Conservation (phyloP, 305 asterid genomes). For the Fraxinus paxiana region DNA sequence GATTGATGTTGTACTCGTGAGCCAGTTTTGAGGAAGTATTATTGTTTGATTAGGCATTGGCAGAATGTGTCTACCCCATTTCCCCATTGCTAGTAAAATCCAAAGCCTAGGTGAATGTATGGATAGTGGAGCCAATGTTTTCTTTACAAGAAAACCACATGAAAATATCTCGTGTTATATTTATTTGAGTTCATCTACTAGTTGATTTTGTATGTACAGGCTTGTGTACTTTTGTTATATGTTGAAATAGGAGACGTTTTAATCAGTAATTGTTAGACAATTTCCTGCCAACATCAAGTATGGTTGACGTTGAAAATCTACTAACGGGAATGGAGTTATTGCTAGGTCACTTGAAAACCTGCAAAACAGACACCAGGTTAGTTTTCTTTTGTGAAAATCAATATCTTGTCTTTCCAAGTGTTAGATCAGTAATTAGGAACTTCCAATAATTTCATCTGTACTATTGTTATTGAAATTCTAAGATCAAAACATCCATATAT, state of each 20-base stretch:
- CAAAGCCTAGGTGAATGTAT: slow-evolving; percentile 10
- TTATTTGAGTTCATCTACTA: slow-evolving; percentile 8
- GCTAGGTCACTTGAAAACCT: not conserved
- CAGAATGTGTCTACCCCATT: slow-evolving; percentile 10
- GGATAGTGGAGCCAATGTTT: not conserved
- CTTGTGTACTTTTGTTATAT: not conserved
- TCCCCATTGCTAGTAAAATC: slow-evolving; percentile 9
- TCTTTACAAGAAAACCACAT: slow-evolving; percentile 9
- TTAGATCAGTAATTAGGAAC: not conserved
- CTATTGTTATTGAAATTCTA: not conserved
- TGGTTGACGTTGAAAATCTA: not conserved
- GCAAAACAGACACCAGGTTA: not conserved
- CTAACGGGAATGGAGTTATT: not conserved
- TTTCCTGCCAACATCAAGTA: not conserved
- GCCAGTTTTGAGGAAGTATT: slow-evolving; percentile 23
- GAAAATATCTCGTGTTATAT: not conserved
- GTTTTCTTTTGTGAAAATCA: not conserved
- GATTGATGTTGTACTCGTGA: slow-evolving; percentile 17
- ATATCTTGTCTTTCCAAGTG: not conserved
- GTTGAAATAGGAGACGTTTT: not conserved
- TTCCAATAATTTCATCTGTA: not conserved
- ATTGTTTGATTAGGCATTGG: slow-evolving; percentile 18
- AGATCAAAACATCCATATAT: not conserved
- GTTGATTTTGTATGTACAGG: not conserved
- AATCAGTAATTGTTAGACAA: not conserved